A percentile compares a stretch with the other conserved stretches of the same genome.
Conservation (phyloP, 139 green algal genomes). For the Trebouxia sp. region DNA sequence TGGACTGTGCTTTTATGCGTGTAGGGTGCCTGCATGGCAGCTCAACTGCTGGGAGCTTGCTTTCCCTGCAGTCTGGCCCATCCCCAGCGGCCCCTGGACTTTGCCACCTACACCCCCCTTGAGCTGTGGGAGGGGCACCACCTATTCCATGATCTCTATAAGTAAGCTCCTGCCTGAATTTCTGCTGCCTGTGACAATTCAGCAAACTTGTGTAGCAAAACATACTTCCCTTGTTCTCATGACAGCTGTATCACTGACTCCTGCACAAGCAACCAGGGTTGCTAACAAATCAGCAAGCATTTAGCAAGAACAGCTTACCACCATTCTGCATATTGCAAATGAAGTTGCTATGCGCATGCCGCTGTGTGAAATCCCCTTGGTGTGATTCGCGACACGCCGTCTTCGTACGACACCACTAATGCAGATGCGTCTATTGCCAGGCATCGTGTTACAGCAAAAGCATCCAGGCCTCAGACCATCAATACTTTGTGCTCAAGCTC, state of each 20-base stretch:
- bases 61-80: constrained; percentile 19
- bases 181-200: neutral
- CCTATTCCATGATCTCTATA: constrained; percentile 24
- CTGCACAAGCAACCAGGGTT: too few species aligned
- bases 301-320: too few species aligned
- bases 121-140: constrained; percentile 3
- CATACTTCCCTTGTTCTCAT: neutral
- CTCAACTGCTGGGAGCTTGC: constrained; percentile 1
- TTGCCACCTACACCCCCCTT: constrained; percentile 27
- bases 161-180: neutral
- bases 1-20: too few species aligned
- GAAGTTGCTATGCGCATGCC: too few species aligned
- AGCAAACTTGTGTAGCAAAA: neutral
- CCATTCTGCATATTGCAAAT: too few species aligned
- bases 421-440: too few species aligned
- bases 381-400: too few species aligned
- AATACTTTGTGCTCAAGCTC: too few species aligned
- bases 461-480: too few species aligned
- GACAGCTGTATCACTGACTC: neutral
- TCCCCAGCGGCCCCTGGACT: constrained; percentile 19
- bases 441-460: neutral
- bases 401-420: too few species aligned
- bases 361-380: too few species aligned
- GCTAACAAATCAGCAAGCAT: too few species aligned
- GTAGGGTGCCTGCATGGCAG: constrained; percentile 16